Percentiles rank a stretch among this genome's conserved stretches.
Conservation (phyloP, 2,329 filamentous ascomycete species). For the Pseudopyrenochaeta lycopersici region DNA sequence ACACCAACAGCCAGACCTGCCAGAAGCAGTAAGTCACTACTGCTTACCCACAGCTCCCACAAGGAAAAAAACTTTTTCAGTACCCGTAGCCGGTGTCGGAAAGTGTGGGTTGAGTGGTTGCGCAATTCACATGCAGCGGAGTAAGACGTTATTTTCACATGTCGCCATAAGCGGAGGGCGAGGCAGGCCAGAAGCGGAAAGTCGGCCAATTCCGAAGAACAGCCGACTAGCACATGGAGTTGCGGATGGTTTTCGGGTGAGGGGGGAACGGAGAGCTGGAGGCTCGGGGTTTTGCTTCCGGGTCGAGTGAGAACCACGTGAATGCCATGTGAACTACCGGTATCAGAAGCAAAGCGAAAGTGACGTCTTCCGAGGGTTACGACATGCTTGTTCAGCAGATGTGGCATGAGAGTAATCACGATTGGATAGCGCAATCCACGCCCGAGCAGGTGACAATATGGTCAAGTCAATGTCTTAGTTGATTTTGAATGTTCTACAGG, state of each 20-base stretch:
- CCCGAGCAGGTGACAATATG: neutral
- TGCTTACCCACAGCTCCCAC: neutral
- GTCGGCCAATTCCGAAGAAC: neutral
- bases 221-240: neutral
- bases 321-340: neutral
- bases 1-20: conserved; percentile 5
- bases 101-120: neutral
- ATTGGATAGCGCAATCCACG: neutral
- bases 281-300: neutral
- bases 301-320: no score
- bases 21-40: conserved; percentile 6
- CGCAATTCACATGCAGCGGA: neutral
- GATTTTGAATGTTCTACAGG: conserved; percentile 15
- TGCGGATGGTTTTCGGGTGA: neutral
- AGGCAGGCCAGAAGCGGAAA: neutral
- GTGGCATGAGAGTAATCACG: neutral
- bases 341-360: neutral
- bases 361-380: neutral
- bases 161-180: neutral
- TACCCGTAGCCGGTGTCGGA: neutral
- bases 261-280: neutral
- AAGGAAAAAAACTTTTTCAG: neutral
- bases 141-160: neutral
- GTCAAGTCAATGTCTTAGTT: conserved; percentile 5
- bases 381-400: neutral